These are phyloP conservation scores for Crassisporium funariophilum DNA, from an alignment of 768 basidiomycete genomes.

Conservation along the genomic window DNA sequence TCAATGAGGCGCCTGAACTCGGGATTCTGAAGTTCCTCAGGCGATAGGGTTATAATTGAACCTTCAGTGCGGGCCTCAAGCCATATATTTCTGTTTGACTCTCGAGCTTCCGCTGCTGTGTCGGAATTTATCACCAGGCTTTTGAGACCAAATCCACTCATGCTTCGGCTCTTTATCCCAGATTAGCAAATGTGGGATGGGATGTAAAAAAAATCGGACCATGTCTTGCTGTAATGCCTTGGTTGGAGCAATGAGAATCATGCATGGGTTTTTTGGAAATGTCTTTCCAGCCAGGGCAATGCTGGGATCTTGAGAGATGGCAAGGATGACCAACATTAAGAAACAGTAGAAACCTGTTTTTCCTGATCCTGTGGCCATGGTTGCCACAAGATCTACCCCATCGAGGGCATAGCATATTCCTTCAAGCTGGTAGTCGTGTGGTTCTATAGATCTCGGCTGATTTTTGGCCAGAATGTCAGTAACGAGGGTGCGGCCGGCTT, in stretches of 20 bases:
- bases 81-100: slow-evolving; percentile 19
- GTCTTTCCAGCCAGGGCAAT: not conserved
- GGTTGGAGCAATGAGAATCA: slow-evolving; percentile 25
- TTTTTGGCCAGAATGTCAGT: not conserved
- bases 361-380: slow-evolving; percentile 14
- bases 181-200: not conserved
- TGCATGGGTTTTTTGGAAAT: slow-evolving; percentile 16
- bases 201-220: slow-evolving; percentile 13
- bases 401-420: slow-evolving; percentile 6
- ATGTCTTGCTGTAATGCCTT: slow-evolving; percentile 25
- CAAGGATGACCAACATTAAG: slow-evolving; percentile 9
- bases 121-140: slow-evolving; percentile 25
- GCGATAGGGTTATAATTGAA: slow-evolving; percentile 22
- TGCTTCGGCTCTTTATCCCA: slow-evolving; percentile 6
- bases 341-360: slow-evolving; percentile 13
- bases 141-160: slow-evolving; percentile 14
- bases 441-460: not conserved
- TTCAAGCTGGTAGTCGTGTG: slow-evolving; percentile 3
- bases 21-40: slow-evolving; percentile 23
- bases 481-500: not conserved
- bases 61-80: not conserved
- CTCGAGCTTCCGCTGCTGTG: slow-evolving; percentile 5
- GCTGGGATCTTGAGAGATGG: not conserved
- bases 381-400: slow-evolving; percentile 8
- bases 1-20: slow-evolving; percentile 20